phyloP scores from a whole-genome alignment of 2,329 filamentous ascomycete genomes.

The Cadophora malorum region DNA sequence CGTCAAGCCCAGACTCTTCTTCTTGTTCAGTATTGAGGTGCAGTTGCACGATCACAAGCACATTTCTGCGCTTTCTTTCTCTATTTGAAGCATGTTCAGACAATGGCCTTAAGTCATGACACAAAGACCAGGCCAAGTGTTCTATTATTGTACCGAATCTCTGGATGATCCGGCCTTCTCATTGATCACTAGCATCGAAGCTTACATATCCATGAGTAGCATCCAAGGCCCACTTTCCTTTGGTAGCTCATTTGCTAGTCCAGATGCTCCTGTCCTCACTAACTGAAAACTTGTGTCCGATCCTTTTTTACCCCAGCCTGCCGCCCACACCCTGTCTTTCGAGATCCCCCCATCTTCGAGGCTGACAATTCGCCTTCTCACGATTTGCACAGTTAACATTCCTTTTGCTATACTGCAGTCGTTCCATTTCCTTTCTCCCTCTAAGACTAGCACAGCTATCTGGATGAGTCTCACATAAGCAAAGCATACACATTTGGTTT shows the following conservation, averaged over 20 bases:
- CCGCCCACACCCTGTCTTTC: too few species aligned
- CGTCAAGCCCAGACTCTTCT: not conserved
- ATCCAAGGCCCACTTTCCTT: conserved; percentile 8
- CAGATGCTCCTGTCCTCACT: not conserved
- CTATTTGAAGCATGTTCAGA: not conserved
- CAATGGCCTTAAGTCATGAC: not conserved
- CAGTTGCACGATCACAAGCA: not conserved
- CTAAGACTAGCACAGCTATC: not conserved
- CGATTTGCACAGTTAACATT: not conserved
- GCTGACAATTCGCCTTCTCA: conserved; percentile 12
- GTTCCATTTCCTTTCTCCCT: not conserved
- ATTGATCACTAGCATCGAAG: not conserved
- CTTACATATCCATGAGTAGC: not conserved
- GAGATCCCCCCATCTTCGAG: conserved; percentile 14
- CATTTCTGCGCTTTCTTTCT: not conserved
- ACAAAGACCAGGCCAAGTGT: not conserved
- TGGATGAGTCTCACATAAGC: not conserved
- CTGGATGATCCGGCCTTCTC: not conserved
- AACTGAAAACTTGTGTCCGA: conserved; percentile 3
- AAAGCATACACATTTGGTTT: not conserved
- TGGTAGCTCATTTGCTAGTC: conserved; percentile 9
- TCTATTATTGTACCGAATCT: not conserved
- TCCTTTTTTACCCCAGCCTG: not conserved
- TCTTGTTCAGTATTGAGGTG: not conserved
- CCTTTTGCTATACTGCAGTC: not conserved